Conservation (phyloP, 495 filamentous ascomycete genomes). For the Bacidia rubella region DNA sequence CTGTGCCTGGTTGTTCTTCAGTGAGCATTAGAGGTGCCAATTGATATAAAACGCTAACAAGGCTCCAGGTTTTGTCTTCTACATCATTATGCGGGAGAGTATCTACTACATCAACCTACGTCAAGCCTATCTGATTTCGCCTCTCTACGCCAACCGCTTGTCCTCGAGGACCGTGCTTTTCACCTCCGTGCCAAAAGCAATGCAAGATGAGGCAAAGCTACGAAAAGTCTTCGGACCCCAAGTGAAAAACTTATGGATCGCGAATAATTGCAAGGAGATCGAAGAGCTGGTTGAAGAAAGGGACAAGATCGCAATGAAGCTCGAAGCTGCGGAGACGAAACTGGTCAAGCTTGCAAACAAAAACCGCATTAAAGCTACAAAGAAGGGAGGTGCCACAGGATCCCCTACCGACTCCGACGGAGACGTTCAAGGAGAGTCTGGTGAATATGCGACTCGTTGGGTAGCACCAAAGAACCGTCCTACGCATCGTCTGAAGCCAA, state of each 20-base stretch:
- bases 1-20: constrained; percentile 62
- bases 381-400: constrained; percentile 49
- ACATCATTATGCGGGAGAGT: constrained; percentile 77
- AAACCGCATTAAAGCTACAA: constrained; percentile 55
- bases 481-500: constrained; percentile 62
- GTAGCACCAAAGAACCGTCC: constrained; percentile 70
- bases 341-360: constrained; percentile 74
- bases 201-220: constrained; percentile 59
- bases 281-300: constrained; percentile 76
- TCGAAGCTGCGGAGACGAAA: constrained; percentile 82
- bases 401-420: constrained; percentile 31
- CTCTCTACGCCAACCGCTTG: constrained; percentile 73
- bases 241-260: constrained; percentile 79
- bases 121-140: constrained; percentile 85
- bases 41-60: constrained; percentile 3
- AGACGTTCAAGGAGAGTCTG: constrained; percentile 49
- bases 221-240: constrained; percentile 61
- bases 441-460: constrained; percentile 68
- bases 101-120: constrained; percentile 92
- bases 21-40: constrained; percentile 22
- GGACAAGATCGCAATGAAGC: constrained; percentile 66
- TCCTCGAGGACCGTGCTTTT: constrained; percentile 92
- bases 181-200: constrained; percentile 65
- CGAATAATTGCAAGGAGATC: constrained; percentile 64
- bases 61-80: constrained; percentile 58